These are phyloP conservation scores for Spirogloea muscicola DNA, from an alignment of 139 green algal genomes.

Conservation along the genomic window DNA sequence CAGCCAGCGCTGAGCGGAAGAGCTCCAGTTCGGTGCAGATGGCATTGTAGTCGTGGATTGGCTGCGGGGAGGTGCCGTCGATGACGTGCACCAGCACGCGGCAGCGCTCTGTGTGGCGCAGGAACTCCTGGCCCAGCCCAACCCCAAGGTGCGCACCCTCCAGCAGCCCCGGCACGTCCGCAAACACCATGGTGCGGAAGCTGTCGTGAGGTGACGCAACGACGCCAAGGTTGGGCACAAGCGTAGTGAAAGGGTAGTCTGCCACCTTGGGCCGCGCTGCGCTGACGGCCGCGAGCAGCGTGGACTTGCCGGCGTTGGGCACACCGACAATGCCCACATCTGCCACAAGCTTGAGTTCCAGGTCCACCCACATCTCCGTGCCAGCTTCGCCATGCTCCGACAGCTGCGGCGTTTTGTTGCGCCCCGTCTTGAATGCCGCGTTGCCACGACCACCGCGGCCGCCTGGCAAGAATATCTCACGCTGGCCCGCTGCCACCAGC, in stretches of 20 bases:
- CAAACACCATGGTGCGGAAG: conserved; percentile 43
- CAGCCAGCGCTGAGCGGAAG: conserved; percentile 80
- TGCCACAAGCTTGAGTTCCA: conserved; percentile 90
- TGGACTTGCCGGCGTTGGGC: conserved; percentile 91
- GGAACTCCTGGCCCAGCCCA: conserved; percentile 92
- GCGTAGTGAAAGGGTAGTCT: conserved; percentile 97
- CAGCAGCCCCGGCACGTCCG: conserved; percentile 89
- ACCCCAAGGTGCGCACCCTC: conserved; percentile 42
- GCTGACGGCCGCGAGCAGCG: conserved; percentile 71
- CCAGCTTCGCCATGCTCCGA: conserved; percentile 70
- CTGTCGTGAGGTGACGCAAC: conserved; percentile 55
- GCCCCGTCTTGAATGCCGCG: conserved; percentile 79
- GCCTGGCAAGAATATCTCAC: conserved; percentile 70
- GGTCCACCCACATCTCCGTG: conserved; percentile 56
- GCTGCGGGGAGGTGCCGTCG: conserved; percentile 84
- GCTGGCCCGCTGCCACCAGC: conserved; percentile 66
- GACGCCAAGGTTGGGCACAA: conserved; percentile 94
- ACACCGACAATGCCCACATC: conserved; percentile 94
- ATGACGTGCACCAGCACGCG: conserved; percentile 83
- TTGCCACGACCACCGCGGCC: conserved; percentile 90
- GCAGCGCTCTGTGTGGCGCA: conserved; percentile 73
- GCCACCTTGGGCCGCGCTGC: conserved; percentile 82
- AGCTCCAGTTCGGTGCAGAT: conserved; percentile 85
- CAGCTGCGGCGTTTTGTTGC: conserved; percentile 77
- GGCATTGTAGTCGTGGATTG: conserved; percentile 82